Percentiles rank a stretch among this genome's conserved stretches.
phyloP scores from a whole-genome alignment of 768 basidiomycete species.

The Phylloporus sp. region DNA sequence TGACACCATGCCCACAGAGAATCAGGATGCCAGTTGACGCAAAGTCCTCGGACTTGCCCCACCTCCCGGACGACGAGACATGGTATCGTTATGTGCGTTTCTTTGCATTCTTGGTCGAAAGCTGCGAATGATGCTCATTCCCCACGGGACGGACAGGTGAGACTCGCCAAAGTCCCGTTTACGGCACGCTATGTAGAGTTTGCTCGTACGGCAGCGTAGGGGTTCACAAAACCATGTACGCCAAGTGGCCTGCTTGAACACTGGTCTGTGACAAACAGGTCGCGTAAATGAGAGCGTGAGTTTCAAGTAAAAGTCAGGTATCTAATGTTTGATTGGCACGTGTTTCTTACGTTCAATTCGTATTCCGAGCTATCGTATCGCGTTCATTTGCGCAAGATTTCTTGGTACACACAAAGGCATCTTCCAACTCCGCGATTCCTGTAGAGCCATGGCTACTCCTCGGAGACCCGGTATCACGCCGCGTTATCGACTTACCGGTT shows the following conservation, averaged over 20 bases:
- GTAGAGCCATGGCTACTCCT: not conserved
- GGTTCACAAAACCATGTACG: not conserved
- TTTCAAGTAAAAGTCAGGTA: too few relatives aligned
- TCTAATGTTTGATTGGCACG: too few relatives aligned
- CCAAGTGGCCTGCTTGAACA: not conserved
- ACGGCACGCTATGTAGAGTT: constrained; percentile 21
- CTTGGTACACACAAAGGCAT: not conserved
- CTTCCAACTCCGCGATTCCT: not conserved
- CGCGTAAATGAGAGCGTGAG: too few relatives aligned
- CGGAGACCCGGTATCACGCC: not conserved
- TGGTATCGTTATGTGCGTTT: constrained; percentile 34
- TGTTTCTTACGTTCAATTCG: too few relatives aligned
- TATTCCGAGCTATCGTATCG: too few relatives aligned
- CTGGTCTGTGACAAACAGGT: too few relatives aligned
- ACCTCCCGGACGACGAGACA: constrained; percentile 32
- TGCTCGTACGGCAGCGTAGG: constrained; percentile 5
- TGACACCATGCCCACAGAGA: constrained; percentile 3
- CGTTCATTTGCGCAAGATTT: too few relatives aligned
- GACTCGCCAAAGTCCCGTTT: constrained; percentile 13
- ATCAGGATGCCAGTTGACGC: constrained; percentile 28
- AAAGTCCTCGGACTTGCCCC: constrained; percentile 31
- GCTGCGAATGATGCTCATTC: not conserved
- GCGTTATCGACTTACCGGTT: not conserved
- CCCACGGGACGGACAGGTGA: constrained; percentile 7
- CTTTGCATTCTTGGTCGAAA: not conserved